These are phyloP conservation scores for Dryas octopetala DNA, from an alignment of 306 rosid genomes.

Conservation along the genomic window DNA sequence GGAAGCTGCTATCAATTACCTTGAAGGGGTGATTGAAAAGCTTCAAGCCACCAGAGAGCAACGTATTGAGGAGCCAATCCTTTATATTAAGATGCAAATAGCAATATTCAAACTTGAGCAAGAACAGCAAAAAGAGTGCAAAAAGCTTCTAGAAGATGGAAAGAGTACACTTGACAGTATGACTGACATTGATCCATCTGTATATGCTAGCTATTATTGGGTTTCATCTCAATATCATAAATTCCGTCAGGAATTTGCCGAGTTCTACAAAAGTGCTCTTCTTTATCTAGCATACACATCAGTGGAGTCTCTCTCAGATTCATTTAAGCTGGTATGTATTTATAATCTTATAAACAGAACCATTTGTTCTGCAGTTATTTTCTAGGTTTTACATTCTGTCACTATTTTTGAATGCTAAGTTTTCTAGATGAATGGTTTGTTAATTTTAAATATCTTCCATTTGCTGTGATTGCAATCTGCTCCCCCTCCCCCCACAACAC, in stretches of 20 bases:
- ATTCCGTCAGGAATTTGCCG: conserved; percentile 89
- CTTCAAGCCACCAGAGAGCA: conserved; percentile 85
- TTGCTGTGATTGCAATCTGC: background rate
- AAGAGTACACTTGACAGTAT: conserved; percentile 90
- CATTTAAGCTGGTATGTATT: conserved; percentile 86
- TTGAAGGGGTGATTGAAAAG: conserved; percentile 87
- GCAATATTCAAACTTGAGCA: conserved; percentile 85
- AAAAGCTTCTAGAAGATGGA: conserved; percentile 92
- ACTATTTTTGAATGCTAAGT: background rate
- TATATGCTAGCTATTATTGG: conserved; percentile 92
- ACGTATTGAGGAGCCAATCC: conserved; percentile 89
- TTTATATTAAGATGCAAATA: conserved; percentile 89
- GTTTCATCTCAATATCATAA: conserved; percentile 90
- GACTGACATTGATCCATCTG: conserved; percentile 99
- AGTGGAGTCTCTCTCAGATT: conserved; percentile 96
- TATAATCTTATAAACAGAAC: conserved; percentile 5
- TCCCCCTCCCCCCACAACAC: background rate
- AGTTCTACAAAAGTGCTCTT: conserved; percentile 98
- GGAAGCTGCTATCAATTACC: conserved; percentile 89
- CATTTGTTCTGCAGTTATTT: conserved; percentile 15
- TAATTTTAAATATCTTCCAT: background rate
- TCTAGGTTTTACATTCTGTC: background rate
- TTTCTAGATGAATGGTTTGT: background rate
- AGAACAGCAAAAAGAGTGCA: conserved; percentile 82
- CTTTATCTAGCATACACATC: conserved; percentile 95